A percentile compares a stretch with the other conserved stretches of the same genome.
phyloP scores from a whole-genome alignment of 495 filamentous ascomycete species.

The Astrocystis sublimbata region DNA sequence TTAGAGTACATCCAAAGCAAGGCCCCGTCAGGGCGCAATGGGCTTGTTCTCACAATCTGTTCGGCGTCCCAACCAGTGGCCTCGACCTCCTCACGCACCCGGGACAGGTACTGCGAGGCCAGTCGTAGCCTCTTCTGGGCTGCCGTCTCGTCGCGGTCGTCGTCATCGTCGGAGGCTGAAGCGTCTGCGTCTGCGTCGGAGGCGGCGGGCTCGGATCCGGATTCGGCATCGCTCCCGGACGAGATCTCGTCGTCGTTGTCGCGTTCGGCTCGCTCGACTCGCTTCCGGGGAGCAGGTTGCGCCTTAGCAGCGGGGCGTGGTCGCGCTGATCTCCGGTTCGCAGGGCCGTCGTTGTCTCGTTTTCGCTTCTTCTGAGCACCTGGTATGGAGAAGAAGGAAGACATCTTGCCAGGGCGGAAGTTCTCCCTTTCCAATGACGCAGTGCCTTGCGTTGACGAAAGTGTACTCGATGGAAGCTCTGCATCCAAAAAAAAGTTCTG shows the following conservation, averaged over 20 bases:
- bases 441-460: slow-evolving; percentile 22
- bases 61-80: slow-evolving; percentile 83
- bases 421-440: slow-evolving; percentile 19
- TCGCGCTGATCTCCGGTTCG: slow-evolving; percentile 7
- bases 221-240: slow-evolving; percentile 79
- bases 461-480: slow-evolving; percentile 24
- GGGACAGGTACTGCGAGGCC: slow-evolving; percentile 90
- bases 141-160: slow-evolving; percentile 73
- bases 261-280: slow-evolving; percentile 51
- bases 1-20: neutral
- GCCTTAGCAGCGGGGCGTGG: slow-evolving; percentile 41
- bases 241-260: slow-evolving; percentile 80
- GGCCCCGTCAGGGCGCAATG: neutral
- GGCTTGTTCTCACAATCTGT: slow-evolving; percentile 60
- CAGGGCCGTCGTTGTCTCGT: slow-evolving; percentile 38
- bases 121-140: slow-evolving; percentile 84
- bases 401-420: slow-evolving; percentile 52
- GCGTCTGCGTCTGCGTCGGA: slow-evolving; percentile 34
- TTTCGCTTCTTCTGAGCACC: slow-evolving; percentile 81
- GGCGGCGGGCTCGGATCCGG: slow-evolving; percentile 59
- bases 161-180: slow-evolving; percentile 51
- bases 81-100: slow-evolving; percentile 80
- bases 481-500: slow-evolving; percentile 28
- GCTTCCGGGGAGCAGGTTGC: slow-evolving; percentile 56
- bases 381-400: slow-evolving; percentile 83